A percentile compares a stretch with the other conserved stretches of the same genome.
Evolutionary conservation across 2,329 filamentous ascomycete species (phyloP).

Genomic region (Colletotrichum eleusines): DNA sequence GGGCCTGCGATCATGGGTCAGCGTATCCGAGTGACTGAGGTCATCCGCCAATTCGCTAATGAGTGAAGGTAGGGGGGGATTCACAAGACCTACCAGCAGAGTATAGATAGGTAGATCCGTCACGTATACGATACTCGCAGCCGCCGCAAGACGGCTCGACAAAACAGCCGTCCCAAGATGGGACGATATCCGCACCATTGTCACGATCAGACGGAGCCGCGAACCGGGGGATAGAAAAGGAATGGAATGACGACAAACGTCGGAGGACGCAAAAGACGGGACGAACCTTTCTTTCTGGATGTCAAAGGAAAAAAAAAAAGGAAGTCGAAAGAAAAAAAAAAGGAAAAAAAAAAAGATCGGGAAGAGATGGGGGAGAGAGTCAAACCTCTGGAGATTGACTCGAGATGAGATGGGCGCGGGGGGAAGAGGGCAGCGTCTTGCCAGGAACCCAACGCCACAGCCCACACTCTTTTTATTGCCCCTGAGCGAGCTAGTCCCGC

Average conservation of each 20-base stretch:
- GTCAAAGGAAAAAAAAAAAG: neutral
- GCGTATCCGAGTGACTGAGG: neutral
- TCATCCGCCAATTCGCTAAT: neutral
- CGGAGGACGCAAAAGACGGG: neutral
- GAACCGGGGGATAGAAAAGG: neutral
- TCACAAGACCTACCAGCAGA: constrained; percentile 52
- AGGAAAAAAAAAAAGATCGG: too few relatives aligned
- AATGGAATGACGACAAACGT: constrained; percentile 16
- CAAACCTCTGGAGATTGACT: neutral
- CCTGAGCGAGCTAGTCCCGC: constrained; percentile 1
- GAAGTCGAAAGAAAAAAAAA: neutral
- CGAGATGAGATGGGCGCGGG: constrained; percentile 4
- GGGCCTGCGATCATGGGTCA: constrained; percentile 54
- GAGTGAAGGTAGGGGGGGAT: too few relatives aligned
- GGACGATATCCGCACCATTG: constrained; percentile 15
- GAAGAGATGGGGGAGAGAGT: neutral
- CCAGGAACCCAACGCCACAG: constrained; percentile 24
- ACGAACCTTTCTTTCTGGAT: neutral
- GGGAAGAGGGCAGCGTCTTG: neutral
- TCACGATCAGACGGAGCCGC: neutral
- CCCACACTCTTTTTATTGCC: neutral
- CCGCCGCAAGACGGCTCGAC: constrained; percentile 1
- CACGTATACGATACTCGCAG: constrained; percentile 54
- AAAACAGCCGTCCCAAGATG: neutral
- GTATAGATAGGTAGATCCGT: constrained; percentile 59